These are phyloP conservation scores for Daldinia eschscholtzii DNA, from an alignment of 2,329 filamentous ascomycete species.

Conservation along the genomic window DNA sequence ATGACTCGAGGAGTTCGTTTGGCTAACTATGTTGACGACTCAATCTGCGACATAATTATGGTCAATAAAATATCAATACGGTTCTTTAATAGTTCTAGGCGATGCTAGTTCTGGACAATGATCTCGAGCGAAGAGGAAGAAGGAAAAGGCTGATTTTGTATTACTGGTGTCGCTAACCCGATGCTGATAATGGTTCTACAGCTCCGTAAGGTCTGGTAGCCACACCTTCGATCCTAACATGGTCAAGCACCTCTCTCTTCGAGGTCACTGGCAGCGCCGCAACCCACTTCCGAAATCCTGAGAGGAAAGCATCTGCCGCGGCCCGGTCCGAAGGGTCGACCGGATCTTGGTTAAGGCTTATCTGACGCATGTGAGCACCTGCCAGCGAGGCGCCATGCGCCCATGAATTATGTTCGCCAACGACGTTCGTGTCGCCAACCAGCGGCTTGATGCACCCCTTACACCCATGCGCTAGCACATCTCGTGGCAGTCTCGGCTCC, in stretches of 20 bases:
- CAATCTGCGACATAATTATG: background rate
- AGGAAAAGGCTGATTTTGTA: background rate
- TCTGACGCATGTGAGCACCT: slow-evolving; percentile 40
- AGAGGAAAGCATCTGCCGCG: slow-evolving; percentile 33
- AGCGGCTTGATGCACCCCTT: slow-evolving; percentile 39
- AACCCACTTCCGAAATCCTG: slow-evolving; percentile 35
- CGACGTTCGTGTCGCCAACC: slow-evolving; percentile 32
- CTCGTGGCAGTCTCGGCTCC: slow-evolving; percentile 38
- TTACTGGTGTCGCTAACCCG: background rate
- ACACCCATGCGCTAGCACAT: slow-evolving; percentile 23
- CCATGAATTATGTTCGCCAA: slow-evolving; percentile 37
- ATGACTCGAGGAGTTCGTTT: background rate
- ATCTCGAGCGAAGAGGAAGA: background rate
- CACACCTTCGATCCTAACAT: slow-evolving; percentile 36
- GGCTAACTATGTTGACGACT: background rate
- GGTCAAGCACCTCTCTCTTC: slow-evolving; percentile 36
- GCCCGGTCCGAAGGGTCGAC: slow-evolving; percentile 36
- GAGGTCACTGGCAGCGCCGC: slow-evolving; percentile 29
- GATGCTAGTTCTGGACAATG: background rate
- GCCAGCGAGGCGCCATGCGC: slow-evolving; percentile 32
- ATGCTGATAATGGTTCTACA: slow-evolving; percentile 13
- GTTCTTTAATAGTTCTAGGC: background rate
- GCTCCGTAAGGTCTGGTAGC: slow-evolving; percentile 23
- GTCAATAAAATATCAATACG: background rate
- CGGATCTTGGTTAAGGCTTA: slow-evolving; percentile 38